These are phyloP conservation scores for Chalciporus pseudorubinellus DNA, from an alignment of 768 basidiomycete genomes.

Conservation along the genomic window DNA sequence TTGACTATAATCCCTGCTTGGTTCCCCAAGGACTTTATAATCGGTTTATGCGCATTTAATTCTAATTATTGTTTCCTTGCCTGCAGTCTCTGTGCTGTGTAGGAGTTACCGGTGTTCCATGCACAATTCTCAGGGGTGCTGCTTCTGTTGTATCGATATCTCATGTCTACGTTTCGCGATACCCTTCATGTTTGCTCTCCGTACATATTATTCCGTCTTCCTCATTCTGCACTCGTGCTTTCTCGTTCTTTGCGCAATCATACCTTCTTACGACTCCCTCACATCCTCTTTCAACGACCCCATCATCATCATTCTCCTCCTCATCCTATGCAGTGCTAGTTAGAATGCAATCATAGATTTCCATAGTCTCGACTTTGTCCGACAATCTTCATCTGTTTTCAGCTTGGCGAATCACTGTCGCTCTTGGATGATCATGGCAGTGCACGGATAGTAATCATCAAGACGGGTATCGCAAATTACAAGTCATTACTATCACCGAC, in stretches of 20 bases:
- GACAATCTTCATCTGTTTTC: neutral
- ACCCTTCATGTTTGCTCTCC: constrained; percentile 9
- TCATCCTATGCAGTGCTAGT: neutral
- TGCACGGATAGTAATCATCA: neutral
- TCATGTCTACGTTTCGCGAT: constrained; percentile 20
- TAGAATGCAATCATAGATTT: constrained; percentile 21
- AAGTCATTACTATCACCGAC: constrained; percentile 27
- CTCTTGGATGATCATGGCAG: neutral
- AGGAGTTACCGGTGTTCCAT: constrained; percentile 3
- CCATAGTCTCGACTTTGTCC: neutral
- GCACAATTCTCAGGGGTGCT: constrained; percentile 5
- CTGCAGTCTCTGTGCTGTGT: neutral
- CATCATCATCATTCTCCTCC: neutral
- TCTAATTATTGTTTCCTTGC: constrained; percentile 20
- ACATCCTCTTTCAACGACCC: neutral
- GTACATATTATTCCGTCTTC: neutral
- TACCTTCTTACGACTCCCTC: neutral
- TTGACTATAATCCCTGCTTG: constrained; percentile 8
- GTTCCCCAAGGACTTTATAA: constrained; percentile 25
- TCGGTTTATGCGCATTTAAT: constrained; percentile 34
- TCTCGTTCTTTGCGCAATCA: constrained; percentile 4
- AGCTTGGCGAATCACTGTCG: neutral
- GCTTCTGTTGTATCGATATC: constrained; percentile 27
- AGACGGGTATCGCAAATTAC: constrained; percentile 6
- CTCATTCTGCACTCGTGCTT: neutral